phyloP scores from a whole-genome alignment of 148 eudicot genomes.

The Simmondsia chinensis region DNA sequence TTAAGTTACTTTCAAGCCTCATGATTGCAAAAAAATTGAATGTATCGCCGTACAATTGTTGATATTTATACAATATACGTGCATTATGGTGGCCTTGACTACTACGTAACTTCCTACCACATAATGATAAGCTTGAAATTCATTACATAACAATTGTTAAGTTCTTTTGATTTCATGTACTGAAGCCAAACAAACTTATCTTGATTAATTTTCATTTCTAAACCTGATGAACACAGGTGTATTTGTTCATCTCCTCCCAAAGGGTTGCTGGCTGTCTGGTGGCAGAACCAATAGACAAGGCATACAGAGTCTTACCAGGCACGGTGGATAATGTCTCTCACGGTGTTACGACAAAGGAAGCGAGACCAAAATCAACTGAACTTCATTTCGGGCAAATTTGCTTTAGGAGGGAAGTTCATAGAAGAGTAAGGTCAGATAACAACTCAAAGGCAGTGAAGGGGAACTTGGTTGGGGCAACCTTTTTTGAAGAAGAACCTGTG shows the following conservation, averaged over 20 bases:
- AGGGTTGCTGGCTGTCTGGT: conserved; percentile 68
- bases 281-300: conserved; percentile 55
- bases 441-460: conserved; percentile 15
- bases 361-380: conserved; percentile 24
- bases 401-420: conserved; percentile 55
- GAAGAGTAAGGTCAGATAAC: conserved; percentile 14
- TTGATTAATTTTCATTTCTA: background rate
- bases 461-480: conserved; percentile 33
- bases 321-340: conserved; percentile 10
- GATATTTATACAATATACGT: no score
- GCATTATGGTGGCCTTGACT: no score
- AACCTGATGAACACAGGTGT: conserved; percentile 36
- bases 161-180: background rate
- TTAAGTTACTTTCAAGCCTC: no score
- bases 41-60: no score
- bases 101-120: no score
- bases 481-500: conserved; percentile 58
- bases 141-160: background rate
- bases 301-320: conserved; percentile 40
- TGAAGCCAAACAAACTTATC: background rate
- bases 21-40: no score
- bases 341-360: conserved; percentile 18
- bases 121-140: no score
- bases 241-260: conserved; percentile 50
- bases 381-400: conserved; percentile 69